Evolutionary conservation across 768 basidiomycete genomes (phyloP).

Genomic region (Kwoniella botswanensis): DNA sequence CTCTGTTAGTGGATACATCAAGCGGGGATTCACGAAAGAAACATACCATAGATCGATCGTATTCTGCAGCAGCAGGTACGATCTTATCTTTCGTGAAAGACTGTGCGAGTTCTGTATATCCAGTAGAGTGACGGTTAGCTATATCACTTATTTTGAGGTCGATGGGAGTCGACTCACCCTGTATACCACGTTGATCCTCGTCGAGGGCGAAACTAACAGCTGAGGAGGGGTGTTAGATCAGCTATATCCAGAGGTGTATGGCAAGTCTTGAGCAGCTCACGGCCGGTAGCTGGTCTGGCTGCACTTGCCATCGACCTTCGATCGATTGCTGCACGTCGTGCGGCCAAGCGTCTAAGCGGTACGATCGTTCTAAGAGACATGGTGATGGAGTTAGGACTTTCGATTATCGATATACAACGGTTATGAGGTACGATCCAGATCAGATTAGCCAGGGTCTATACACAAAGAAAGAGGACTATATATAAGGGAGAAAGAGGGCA

Average conservation of each 20-base stretch:
- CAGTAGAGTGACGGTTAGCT: background rate
- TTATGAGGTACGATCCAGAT: background rate
- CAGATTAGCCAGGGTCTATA: background rate
- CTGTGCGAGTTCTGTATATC: conserved; percentile 45
- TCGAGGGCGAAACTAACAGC: conserved; percentile 53
- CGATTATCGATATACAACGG: too few species aligned
- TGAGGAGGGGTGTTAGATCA: background rate
- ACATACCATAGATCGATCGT: conserved; percentile 58
- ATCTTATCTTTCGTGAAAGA: conserved; percentile 52
- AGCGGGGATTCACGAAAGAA: background rate
- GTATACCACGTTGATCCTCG: conserved; percentile 58
- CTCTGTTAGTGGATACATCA: background rate
- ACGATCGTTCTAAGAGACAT: conserved; percentile 6
- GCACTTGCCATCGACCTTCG: conserved; percentile 15
- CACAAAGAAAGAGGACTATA: background rate
- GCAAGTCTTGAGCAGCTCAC: conserved; percentile 2
- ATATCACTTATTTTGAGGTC: background rate
- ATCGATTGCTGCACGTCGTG: background rate
- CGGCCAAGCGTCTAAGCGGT: background rate
- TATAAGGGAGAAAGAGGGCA: too few species aligned
- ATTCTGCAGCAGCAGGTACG: conserved; percentile 58
- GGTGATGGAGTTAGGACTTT: background rate
- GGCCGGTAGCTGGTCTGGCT: conserved; percentile 2
- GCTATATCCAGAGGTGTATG: background rate
- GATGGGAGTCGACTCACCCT: conserved; percentile 34